phyloP scores from a whole-genome alignment of 768 basidiomycete species.

The Leucogyrophana mollusca region DNA sequence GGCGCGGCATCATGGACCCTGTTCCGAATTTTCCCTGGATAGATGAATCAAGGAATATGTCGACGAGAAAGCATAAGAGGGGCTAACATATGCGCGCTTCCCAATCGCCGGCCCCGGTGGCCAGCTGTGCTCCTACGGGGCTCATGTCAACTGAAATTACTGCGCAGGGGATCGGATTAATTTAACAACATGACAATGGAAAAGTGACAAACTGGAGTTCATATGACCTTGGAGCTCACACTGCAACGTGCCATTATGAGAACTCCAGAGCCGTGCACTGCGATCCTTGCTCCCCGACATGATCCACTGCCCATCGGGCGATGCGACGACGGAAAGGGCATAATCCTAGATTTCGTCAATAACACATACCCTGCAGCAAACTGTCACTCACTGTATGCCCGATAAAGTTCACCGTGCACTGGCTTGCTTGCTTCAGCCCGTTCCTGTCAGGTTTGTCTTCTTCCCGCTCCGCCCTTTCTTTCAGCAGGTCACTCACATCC shows the following conservation, averaged over 20 bases:
- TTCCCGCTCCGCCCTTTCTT: conserved; percentile 28
- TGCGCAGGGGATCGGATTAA: conserved; percentile 19
- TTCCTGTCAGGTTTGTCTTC: conserved; percentile 41
- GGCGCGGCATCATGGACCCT: no score
- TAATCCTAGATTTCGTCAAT: conserved; percentile 48
- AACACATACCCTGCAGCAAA: background rate
- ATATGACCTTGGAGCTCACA: conserved; percentile 85
- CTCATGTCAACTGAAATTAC: conserved; percentile 75
- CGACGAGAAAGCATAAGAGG: background rate
- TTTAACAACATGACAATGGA: conserved; percentile 2
- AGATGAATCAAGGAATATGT: no score
- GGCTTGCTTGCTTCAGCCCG: conserved; percentile 47
- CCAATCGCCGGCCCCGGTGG: conserved; percentile 72
- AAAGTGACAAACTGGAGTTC: conserved; percentile 54
- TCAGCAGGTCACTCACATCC: conserved; percentile 54
- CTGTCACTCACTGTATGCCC: conserved; percentile 73
- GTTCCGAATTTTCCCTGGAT: no score
- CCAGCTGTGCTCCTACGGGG: conserved; percentile 56
- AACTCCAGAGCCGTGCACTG: conserved; percentile 93
- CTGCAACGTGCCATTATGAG: conserved; percentile 75
- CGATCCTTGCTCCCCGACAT: conserved; percentile 96
- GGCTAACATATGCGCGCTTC: conserved; percentile 62
- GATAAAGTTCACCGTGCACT: conserved; percentile 79
- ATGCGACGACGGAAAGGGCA: conserved; percentile 74
- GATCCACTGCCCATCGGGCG: conserved; percentile 91